phyloP scores from a whole-genome alignment of 345 rosid genomes.

The Lepidium didymum region DNA sequence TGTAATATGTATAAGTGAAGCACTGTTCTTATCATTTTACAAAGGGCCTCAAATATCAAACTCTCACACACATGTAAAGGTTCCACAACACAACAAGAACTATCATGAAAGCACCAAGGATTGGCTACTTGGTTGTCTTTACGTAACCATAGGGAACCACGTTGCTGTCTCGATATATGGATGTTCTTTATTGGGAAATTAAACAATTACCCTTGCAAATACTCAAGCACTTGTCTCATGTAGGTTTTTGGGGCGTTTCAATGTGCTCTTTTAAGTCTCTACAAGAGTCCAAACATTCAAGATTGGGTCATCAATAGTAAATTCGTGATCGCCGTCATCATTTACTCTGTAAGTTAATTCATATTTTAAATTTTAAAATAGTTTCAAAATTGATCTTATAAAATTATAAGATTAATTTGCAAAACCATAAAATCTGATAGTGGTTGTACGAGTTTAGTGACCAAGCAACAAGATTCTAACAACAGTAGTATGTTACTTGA shows the following conservation, averaged over 20 bases:
- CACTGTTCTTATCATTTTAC: conserved; percentile 44
- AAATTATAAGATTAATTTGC: too few relatives aligned
- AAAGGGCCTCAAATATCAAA: conserved; percentile 41
- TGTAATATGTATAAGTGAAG: conserved; percentile 47
- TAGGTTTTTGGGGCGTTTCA: conserved; percentile 49
- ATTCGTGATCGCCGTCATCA: conserved; percentile 33
- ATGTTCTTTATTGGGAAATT: conserved; percentile 49
- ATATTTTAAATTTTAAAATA: too few relatives aligned
- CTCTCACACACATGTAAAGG: neutral
- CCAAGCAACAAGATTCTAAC: too few relatives aligned
- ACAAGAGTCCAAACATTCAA: conserved; percentile 23
- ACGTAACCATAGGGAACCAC: conserved; percentile 36
- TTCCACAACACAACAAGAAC: neutral
- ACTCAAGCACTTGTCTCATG: conserved; percentile 59
- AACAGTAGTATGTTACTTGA: too few relatives aligned
- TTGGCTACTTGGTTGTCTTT: conserved; percentile 47
- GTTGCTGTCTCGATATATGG: conserved; percentile 51
- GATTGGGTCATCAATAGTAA: conserved; percentile 45
- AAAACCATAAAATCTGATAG: too few relatives aligned
- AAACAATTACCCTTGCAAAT: conserved; percentile 50
- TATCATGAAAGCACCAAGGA: conserved; percentile 5
- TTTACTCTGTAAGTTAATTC: conserved; percentile 58
- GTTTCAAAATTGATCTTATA: too few relatives aligned
- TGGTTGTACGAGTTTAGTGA: too few relatives aligned
- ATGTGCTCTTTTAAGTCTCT: conserved; percentile 46